Base-by-base conservation (phyloP, 495 filamentous ascomycete genomes). In the Haplographium delicatum region DNA sequence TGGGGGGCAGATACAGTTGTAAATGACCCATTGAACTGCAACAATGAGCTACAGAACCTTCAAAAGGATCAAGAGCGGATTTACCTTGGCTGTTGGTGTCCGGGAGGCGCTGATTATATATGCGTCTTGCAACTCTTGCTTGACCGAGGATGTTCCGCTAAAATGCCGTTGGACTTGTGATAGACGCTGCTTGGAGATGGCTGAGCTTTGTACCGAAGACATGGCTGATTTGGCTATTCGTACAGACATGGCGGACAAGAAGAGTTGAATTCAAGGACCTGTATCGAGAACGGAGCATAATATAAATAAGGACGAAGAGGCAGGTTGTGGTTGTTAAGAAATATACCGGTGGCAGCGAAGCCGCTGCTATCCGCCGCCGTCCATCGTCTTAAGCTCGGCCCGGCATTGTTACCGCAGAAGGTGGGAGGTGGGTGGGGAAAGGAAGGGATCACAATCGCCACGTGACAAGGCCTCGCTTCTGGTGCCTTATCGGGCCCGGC, bases 1-100 rank as follows among this genome's bases (percentile, higher is more conserved):
- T 84, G 73, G 23, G 91, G 84, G 10, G 89, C 91, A n/a, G 87
- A 72, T 30, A 96, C 81, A 15, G 79, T 85, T 18, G 82, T 74
- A 63, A 89, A 90, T 1, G 85, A 84, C 60, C 91, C 91, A 71
- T 95, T 95, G 76, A 97, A 97, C 91, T 96, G 59, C 4, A 31
- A 26, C 16, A 28, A 4, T 58, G 51, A 54, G 42, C 16, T 42
- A 13, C 5, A 10, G 6, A 23, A 11, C 3, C 1, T 2, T 13
- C 25, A 19, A 31, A 39, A 15, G 19, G 10, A 27, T 1, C 10
- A 15, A 20, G 16, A 11, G 9, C 19, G 22, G 23, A 46, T 68
- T 44, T 59, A 95, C 91, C 75, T 88, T 93, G 47, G 80, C 85
- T 26, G 88, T 90, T 6, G 91, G 91, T 34, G 91, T 98, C 48